Percentiles rank a stretch among this genome's conserved stretches.
Conservation (phyloP, 495 filamentous ascomycete species). For the Talaromyces nanjingensis region DNA sequence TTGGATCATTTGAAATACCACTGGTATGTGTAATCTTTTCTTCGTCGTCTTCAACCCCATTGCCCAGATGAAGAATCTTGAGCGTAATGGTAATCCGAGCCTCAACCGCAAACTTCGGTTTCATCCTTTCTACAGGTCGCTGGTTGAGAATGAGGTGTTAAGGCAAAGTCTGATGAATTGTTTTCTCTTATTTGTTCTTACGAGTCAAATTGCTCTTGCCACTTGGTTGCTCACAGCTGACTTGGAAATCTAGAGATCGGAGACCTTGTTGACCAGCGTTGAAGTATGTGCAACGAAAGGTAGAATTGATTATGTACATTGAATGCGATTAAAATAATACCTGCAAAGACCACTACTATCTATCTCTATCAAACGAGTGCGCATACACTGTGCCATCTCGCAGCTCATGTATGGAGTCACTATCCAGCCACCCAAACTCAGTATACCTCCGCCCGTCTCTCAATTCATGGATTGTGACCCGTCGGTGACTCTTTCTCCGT, state of each 20-base stretch:
- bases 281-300: background rate
- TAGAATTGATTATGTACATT: background rate
- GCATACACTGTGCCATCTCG: conserved; percentile 41
- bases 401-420: conserved; percentile 37
- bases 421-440: conserved; percentile 30
- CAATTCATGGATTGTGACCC: conserved; percentile 38
- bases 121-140: conserved; percentile 34
- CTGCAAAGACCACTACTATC: background rate
- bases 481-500: conserved; percentile 24
- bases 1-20: background rate
- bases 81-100: conserved; percentile 78
- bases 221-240: background rate
- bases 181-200: background rate
- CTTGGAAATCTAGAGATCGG: background rate
- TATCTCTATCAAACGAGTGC: conserved; percentile 16
- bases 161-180: conserved; percentile 62
- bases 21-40: conserved; percentile 3
- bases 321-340: background rate
- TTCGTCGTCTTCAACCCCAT: conserved; percentile 4
- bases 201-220: background rate
- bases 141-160: conserved; percentile 65
- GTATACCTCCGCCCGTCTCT: conserved; percentile 38
- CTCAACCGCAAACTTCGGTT: conserved; percentile 49
- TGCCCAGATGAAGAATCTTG: conserved; percentile 50
- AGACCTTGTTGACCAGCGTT: background rate